Evolutionary conservation across 129 eudicot genomes (phyloP), one percentile per base, ranked within the genome.

Genomic region (Centrapalus pauciflorus): DNA sequence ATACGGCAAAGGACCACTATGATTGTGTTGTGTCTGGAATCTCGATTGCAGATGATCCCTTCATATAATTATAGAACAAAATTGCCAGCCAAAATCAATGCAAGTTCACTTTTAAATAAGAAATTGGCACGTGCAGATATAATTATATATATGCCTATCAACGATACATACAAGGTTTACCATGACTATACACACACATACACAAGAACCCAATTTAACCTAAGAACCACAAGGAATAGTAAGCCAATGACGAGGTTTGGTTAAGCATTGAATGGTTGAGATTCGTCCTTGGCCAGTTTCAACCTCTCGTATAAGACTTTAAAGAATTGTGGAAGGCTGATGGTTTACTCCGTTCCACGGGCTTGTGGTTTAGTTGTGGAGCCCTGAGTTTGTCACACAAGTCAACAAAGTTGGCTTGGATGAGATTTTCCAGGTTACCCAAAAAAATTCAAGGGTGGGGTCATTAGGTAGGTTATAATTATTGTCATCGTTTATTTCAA

Each of bases 1-100:
- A 74, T 37, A 58, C 70, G 81, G 94, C 30, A 93, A 49, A 49
- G 98, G 95, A 60, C 96, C 96, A 69, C 98, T 93, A 71, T 71
- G 77, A 76, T 73, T 88, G 26, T 87, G 85, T 33, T 88, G 95
- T 66, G 74, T 19, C 50, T 68, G 89, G 27, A 69, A 71, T 72
- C 81, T 85, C 9, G 79, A 79, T 55, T 71, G 89, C 63, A 76
- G 45, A 81, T 66, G 72, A 54, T 90, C 97, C 88, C 95, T 90
- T 52, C 72, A 85, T 19, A 58, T 51, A 49, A 64, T 38, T 3
- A 16, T 23, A 33, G 66, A 80, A 30, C 55, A 77, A 41, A n/a
- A 70, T 64, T 9, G 78, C 55, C 61, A 66, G 19, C 25, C 66
- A 65, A 52, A 73, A 46, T 65, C 55, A 74, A n/a, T 50, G 24